These are phyloP conservation scores for Tremellales sp. DNA, from an alignment of 1,284 basidiomycete genomes.

Conservation along the genomic window DNA sequence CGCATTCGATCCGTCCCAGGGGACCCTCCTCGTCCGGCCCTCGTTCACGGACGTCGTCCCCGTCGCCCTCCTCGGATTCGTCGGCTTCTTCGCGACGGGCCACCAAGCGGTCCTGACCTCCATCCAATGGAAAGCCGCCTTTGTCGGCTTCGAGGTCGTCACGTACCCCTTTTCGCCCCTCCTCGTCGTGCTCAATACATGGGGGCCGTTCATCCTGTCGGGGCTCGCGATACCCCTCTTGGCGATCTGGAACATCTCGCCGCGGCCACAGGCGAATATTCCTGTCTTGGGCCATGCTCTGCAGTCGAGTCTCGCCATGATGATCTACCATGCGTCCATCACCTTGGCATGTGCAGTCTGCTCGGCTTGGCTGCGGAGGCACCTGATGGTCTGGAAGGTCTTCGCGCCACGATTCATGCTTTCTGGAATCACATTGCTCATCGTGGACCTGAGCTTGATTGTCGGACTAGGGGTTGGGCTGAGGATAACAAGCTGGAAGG, in stretches of 20 bases:
- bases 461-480: constrained; percentile 46
- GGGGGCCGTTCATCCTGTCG: constrained; percentile 66
- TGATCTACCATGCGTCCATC: constrained; percentile 66
- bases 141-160: constrained; percentile 66
- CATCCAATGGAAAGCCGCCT: constrained; percentile 94
- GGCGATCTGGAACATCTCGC: constrained; percentile 84
- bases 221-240: constrained; percentile 66
- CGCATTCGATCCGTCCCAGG: constrained; percentile 48
- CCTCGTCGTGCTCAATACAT: constrained; percentile 75
- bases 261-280: constrained; percentile 48
- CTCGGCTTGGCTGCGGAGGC: constrained; percentile 73
- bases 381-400: constrained; percentile 99
- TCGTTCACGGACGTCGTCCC: constrained; percentile 66
- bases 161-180: constrained; percentile 71
- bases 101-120: constrained; percentile 86
- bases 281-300: constrained; percentile 49
- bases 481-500: constrained; percentile 41
- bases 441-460: constrained; percentile 50
- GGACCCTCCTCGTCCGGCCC: constrained; percentile 46
- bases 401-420: constrained; percentile 93
- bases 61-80: constrained; percentile 68
- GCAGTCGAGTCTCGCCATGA: constrained; percentile 59
- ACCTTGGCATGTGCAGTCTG: constrained; percentile 68
- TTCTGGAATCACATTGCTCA: constrained; percentile 54
- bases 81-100: constrained; percentile 81